Evolutionary conservation across 2,329 filamentous ascomycete genomes (phyloP), one percentile per base, ranked within the genome.

Genomic region (Rachicladosporium sp.): DNA sequence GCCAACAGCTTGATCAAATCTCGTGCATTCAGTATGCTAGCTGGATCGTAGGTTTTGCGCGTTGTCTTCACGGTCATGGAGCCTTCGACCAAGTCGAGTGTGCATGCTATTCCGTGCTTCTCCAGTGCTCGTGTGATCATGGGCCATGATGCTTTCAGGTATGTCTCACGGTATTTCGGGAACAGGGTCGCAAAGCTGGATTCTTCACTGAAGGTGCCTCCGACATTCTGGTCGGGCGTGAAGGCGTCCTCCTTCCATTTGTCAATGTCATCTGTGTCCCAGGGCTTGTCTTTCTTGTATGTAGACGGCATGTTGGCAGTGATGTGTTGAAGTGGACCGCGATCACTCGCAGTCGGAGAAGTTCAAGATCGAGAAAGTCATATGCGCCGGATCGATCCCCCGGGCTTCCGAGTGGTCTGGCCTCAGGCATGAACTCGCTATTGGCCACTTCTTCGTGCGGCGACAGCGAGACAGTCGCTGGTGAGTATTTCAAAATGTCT

Each of bases 41-140:
- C 87, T 6, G 91, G 91, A 57, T 98, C 91, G 59, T 72, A 93
- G 3, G 87, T 93, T 61, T 88, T 88, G 53, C 82, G 72, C 6
- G 89, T 96, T 15, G 91, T 96, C 65, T 89, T 93, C 48, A 96
- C 89, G 0, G 83, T 88, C 89, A 96, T 96, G 59, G 79, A 86
- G 57, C 91, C 91, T 61, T 96, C 88, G 4, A 96, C 82, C 60
- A 98, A 71, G 67, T 98, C 89, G 19, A 98, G 76, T 7, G 83
- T 88, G 58, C 89, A 95, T 33, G 83, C 85, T 35, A 98, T 86
- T 49, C 88, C 87, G 41, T 74, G 70, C 63, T 91, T 93, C 55
- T 93, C 84, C 44, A 98, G 77, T 1, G 84, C 73, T 54, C 82
- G 80, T 21, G 87, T 96, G 43, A 98, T 77, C 34, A 93, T 73